These are phyloP conservation scores for Fusarium gaditjirri DNA, from an alignment of 2,329 filamentous ascomycete species.

Conservation along the genomic window DNA sequence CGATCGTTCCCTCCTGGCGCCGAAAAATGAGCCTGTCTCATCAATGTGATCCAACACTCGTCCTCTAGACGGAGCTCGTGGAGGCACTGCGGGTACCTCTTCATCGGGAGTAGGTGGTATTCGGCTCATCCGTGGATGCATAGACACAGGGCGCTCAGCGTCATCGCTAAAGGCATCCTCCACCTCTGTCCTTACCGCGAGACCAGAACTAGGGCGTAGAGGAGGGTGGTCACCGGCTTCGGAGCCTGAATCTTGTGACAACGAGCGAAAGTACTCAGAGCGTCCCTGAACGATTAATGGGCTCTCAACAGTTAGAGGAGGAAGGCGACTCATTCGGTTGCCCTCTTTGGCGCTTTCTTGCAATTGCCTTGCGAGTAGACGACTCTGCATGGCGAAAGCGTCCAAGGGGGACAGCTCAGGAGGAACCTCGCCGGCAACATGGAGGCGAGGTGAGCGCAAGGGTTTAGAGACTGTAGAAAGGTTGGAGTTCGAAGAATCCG, in stretches of 20 bases:
- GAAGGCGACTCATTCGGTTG: conserved; percentile 84
- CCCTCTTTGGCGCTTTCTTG: conserved; percentile 80
- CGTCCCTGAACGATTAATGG: conserved; percentile 79
- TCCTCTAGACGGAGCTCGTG: conserved; percentile 54
- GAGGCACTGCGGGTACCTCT: conserved; percentile 58
- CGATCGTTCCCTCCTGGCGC: conserved; percentile 67
- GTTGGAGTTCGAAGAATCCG: conserved; percentile 64
- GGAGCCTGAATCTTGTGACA: conserved; percentile 71
- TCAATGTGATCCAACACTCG: conserved; percentile 53
- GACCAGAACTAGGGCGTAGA: conserved; percentile 40
- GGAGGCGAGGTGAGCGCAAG: conserved; percentile 78
- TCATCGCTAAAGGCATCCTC: conserved; percentile 63
- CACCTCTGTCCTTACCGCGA: conserved; percentile 65
- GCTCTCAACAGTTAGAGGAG: conserved; percentile 83
- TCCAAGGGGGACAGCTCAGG: conserved; percentile 94
- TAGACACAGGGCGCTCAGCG: conserved; percentile 72
- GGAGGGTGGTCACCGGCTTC: conserved; percentile 52
- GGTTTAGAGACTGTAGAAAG: conserved; percentile 60
- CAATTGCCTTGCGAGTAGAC: conserved; percentile 86
- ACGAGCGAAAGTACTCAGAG: conserved; percentile 82
- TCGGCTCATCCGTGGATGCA: conserved; percentile 79
- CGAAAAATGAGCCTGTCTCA: conserved; percentile 58
- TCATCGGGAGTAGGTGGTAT: conserved; percentile 64
- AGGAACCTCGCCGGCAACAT: conserved; percentile 82
- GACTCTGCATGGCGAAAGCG: conserved; percentile 92